Conservation (phyloP, 257 asterid genomes). For the Solanum pinnatisectum region DNA sequence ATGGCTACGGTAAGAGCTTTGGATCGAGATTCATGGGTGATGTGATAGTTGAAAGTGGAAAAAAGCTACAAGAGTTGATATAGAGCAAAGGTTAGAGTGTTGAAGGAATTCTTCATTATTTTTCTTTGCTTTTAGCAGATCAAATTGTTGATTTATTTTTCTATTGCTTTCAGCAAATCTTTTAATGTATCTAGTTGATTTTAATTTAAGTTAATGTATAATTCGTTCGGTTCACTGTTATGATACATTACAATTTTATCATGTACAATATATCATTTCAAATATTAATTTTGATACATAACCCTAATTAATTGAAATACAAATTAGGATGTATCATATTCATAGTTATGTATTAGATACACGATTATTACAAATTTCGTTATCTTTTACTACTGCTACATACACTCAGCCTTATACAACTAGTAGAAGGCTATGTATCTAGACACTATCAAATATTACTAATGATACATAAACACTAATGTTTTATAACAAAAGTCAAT, state of each 20-base stretch:
- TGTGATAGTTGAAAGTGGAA: rapidly evolving
- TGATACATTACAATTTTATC: neutral
- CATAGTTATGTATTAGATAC: neutral
- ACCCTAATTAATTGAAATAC: neutral
- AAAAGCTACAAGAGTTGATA: no score
- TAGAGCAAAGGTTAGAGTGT: neutral
- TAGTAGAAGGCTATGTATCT: neutral
- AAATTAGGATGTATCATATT: neutral
- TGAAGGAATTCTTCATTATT: neutral
- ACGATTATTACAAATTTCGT: no score
- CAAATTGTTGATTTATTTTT: no score
- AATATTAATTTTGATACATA: neutral
- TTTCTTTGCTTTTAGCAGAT: neutral
- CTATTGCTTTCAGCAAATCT: neutral
- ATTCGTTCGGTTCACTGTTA: no score
- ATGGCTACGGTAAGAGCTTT: rapidly evolving
- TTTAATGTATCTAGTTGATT: no score
- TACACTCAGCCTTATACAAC: neutral
- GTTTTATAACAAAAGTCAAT: no score
- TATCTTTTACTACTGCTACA: no score
- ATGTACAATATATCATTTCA: no score
- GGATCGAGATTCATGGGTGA: neutral
- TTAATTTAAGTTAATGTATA: no score
- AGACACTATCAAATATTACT: no score
- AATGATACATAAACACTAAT: no score